These are phyloP conservation scores for Kazachstania psychrophila DNA, from an alignment of 805 yeast genomes.

Conservation along the genomic window DNA sequence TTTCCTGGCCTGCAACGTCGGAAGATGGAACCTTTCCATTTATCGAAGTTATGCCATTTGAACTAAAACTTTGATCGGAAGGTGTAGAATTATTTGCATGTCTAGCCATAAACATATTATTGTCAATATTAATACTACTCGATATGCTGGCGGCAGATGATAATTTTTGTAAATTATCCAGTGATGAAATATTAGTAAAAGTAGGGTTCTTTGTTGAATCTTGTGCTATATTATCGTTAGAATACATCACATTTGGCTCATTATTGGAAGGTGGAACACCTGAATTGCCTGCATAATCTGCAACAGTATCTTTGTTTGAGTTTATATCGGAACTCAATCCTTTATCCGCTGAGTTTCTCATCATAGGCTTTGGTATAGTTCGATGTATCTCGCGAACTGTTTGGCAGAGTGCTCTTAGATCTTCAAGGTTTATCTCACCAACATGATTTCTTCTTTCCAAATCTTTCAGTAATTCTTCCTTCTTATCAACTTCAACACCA, in stretches of 20 bases:
- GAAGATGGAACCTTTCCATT: not conserved
- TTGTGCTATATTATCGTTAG: not conserved
- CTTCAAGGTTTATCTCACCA: constrained; percentile 7
- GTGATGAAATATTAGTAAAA: constrained; percentile 2
- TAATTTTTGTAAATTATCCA: constrained; percentile 13
- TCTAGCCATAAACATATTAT: constrained; percentile 1
- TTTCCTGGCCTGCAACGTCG: not conserved
- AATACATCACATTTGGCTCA: not conserved
- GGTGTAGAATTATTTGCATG: not conserved
- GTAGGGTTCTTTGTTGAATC: not conserved
- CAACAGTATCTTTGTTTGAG: not conserved
- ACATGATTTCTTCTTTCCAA: constrained; percentile 16
- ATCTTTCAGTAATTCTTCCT: constrained; percentile 13
- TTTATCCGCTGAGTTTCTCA: too few species aligned
- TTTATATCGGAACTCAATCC: too few species aligned
- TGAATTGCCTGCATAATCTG: not conserved
- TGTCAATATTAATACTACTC: constrained; percentile 8
- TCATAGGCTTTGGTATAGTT: constrained; percentile 5
- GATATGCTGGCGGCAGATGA: constrained; percentile 14
- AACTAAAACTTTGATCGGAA: not conserved
- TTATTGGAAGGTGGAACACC: not conserved
- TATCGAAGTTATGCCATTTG: too few species aligned
- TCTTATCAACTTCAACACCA: constrained; percentile 18
- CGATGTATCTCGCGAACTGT: constrained; percentile 5
- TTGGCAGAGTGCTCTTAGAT: constrained; percentile 7